Percentiles rank a stretch among this genome's conserved stretches.
Evolutionary conservation across 2,329 filamentous ascomycete species (phyloP).

Genomic region (Penicillium sp.): DNA sequence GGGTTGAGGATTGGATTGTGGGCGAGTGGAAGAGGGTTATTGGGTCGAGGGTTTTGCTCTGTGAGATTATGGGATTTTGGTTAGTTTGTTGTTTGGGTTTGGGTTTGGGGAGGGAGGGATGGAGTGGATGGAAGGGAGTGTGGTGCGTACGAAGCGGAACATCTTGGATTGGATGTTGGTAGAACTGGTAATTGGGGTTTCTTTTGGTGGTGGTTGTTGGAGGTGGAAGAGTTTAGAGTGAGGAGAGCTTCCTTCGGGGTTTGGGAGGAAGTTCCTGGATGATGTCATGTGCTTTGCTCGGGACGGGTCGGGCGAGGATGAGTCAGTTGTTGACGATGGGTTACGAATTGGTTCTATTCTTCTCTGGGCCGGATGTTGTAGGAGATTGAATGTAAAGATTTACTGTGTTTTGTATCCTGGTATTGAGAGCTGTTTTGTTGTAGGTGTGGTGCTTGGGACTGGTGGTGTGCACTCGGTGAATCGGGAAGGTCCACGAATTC

Average conservation of each 20-base stretch:
- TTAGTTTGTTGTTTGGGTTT: slow-evolving; percentile 2
- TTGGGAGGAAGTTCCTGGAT: slow-evolving; percentile 7
- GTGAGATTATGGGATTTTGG: slow-evolving; percentile 9
- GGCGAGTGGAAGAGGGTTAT: slow-evolving; percentile 95
- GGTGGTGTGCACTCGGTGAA: no score
- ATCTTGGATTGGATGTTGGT: slow-evolving; percentile 13
- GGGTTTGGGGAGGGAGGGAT: neutral
- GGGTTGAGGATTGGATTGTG: slow-evolving; percentile 65
- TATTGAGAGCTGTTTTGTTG: no score
- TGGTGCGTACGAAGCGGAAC: slow-evolving; percentile 27
- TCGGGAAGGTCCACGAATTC: no score
- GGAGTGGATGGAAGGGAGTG: neutral
- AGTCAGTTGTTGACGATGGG: neutral
- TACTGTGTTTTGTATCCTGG: no score
- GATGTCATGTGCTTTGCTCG: slow-evolving; percentile 12
- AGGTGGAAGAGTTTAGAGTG: neutral
- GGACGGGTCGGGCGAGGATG: slow-evolving; percentile 2
- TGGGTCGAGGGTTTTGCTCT: slow-evolving; percentile 81
- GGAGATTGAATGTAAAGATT: no score
- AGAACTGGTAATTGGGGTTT: no score
- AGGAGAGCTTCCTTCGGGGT: neutral
- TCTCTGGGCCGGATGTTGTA: no score
- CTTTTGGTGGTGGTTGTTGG: neutral
- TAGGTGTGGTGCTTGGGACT: no score
- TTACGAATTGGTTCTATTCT: no score